Percentiles rank a stretch among this genome's conserved stretches.
Evolutionary conservation across 371 early-diverging fungal genomes (phyloP).

Genomic region (Fennellomyces sp.): DNA sequence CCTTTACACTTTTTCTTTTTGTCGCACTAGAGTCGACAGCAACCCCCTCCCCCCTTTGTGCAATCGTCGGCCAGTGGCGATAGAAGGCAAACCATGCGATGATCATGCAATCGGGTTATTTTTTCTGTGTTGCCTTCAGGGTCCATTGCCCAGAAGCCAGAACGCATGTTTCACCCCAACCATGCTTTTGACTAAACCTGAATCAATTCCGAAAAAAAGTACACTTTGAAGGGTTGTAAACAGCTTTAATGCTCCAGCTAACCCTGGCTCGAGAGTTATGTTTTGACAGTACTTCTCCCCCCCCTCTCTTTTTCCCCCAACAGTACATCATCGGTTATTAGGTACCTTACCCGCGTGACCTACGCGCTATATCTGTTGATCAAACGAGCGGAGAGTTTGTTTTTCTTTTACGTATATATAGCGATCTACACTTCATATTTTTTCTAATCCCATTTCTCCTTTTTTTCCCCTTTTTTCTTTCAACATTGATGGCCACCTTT

Average conservation of each 20-base stretch:
- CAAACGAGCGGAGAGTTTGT: not conserved
- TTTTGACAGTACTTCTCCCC: not conserved
- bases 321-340: slow-evolving; percentile 1
- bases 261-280: too few species aligned
- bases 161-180: slow-evolving; percentile 3
- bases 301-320: not conserved
- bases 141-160: not conserved
- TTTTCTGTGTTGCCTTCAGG: slow-evolving; percentile 5
- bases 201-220: slow-evolving; percentile 4
- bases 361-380: slow-evolving; percentile 6
- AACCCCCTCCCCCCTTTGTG: not conserved
- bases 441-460: not conserved
- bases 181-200: slow-evolving; percentile 1
- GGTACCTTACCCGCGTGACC: slow-evolving; percentile 6
- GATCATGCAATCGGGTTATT: slow-evolving; percentile 2
- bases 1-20: slow-evolving; percentile 4
- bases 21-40: not conserved
- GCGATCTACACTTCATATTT: not conserved
- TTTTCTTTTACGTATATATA: not conserved
- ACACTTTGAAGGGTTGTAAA: too few species aligned
- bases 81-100: slow-evolving; percentile 1
- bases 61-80: slow-evolving; percentile 4
- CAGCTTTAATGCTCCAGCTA: too few species aligned
- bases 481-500: not conserved
- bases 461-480: not conserved